Evolutionary conservation across 139 green algal genomes (phyloP).

Genomic region (Picochlorum sp.): DNA sequence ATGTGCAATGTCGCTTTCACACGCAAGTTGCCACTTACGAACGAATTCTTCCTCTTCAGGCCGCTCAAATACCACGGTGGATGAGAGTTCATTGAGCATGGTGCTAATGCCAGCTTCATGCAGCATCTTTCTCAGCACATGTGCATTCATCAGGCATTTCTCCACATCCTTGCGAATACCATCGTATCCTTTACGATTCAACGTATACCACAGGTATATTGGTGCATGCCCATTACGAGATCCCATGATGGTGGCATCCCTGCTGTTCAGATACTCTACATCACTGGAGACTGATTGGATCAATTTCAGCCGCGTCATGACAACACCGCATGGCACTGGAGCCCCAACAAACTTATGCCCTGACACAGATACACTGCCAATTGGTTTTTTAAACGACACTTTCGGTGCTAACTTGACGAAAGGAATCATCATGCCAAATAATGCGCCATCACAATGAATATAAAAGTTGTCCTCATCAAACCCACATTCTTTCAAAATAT

Average conservation of each 20-base stretch:
- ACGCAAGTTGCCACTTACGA: slow-evolving; percentile 93
- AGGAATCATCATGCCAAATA: slow-evolving; percentile 83
- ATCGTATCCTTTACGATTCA: slow-evolving; percentile 82
- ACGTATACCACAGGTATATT: slow-evolving; percentile 96
- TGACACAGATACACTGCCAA: slow-evolving; percentile 80
- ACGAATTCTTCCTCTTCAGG: slow-evolving; percentile 76
- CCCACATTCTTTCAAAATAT: slow-evolving; percentile 60
- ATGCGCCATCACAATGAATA: slow-evolving; percentile 96
- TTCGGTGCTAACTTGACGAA: slow-evolving; percentile 83
- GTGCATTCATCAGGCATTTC: slow-evolving; percentile 84
- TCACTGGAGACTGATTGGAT: slow-evolving; percentile 41
- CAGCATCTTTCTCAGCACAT: slow-evolving; percentile 71
- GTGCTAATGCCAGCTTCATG: slow-evolving; percentile 57
- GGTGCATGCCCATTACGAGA: slow-evolving; percentile 90
- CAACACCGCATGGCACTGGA: slow-evolving; percentile 82
- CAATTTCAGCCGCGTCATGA: slow-evolving; percentile 66
- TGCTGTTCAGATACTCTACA: slow-evolving; percentile 90
- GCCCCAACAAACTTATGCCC: slow-evolving; percentile 96
- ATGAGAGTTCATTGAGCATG: slow-evolving; percentile 90
- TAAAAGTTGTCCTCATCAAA: slow-evolving; percentile 90
- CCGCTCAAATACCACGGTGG: slow-evolving; percentile 91
- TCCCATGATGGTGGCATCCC: slow-evolving; percentile 97
- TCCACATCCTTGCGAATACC: slow-evolving; percentile 83
- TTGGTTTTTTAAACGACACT: slow-evolving; percentile 95
- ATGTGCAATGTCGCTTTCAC: slow-evolving; percentile 88